A percentile compares a stretch with the other conserved stretches of the same genome.
These are phyloP conservation scores for Cercospora beticola DNA, from an alignment of 2,329 filamentous ascomycete genomes.

Conservation along the genomic window DNA sequence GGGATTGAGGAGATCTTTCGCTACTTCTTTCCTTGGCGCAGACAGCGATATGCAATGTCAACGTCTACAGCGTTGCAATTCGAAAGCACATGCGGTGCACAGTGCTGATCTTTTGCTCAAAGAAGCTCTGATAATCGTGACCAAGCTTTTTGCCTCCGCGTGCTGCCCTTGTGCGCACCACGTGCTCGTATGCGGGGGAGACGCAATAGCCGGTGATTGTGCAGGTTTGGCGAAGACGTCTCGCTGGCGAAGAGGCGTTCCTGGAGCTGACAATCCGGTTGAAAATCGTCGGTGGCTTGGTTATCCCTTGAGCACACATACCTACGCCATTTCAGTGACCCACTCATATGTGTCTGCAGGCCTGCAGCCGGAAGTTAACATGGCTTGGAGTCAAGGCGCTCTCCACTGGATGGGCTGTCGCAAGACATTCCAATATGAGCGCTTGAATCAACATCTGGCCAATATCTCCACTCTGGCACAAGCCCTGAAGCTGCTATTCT, in stretches of 20 bases:
- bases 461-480: not conserved
- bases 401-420: too few species aligned
- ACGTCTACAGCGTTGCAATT: not conserved
- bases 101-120: slow-evolving; percentile 10
- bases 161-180: not conserved
- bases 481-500: not conserved
- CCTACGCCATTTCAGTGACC: too few species aligned
- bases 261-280: not conserved
- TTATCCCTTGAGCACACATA: too few species aligned
- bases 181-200: slow-evolving; percentile 3
- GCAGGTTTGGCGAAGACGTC: not conserved
- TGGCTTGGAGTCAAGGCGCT: too few species aligned
- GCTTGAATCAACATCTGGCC: not conserved
- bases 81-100: not conserved
- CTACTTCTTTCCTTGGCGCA: slow-evolving; percentile 8
- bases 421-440: too few species aligned
- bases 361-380: too few species aligned
- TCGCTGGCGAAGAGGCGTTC: not conserved
- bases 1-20: slow-evolving; percentile 1
- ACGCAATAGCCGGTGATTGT: not conserved
- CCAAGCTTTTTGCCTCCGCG: slow-evolving; percentile 14
- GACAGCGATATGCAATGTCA: slow-evolving; percentile 1
- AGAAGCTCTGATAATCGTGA: slow-evolving; percentile 6
- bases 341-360: too few species aligned
- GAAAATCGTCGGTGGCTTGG: not conserved